Evolutionary conservation across 495 filamentous ascomycete species (phyloP).

Genomic region (Penicillium pancosmium): DNA sequence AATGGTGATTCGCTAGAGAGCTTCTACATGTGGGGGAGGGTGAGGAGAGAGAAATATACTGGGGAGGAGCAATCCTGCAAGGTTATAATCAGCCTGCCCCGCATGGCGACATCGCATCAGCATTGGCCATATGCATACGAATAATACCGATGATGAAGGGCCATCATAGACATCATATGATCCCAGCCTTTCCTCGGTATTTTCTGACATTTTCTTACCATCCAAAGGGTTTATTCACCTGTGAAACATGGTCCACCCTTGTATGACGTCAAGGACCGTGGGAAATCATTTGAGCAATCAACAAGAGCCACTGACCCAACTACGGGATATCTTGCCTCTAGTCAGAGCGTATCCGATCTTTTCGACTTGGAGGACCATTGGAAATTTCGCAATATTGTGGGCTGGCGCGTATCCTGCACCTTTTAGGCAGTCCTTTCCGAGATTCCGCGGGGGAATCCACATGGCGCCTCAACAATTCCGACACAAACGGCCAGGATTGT

Average conservation of each 20-base stretch:
- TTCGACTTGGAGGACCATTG: no score
- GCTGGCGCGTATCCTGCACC: not conserved
- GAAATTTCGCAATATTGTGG: no score
- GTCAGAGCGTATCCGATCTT: no score
- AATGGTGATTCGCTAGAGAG: not conserved
- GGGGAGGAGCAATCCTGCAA: not conserved
- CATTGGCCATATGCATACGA: not conserved
- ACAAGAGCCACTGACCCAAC: no score
- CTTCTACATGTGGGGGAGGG: not conserved
- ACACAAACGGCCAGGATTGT: not conserved
- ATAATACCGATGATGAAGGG: not conserved
- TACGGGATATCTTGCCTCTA: no score
- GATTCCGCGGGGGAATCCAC: not conserved
- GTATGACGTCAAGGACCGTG: not conserved
- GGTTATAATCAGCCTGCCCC: not conserved
- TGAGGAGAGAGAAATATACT: not conserved
- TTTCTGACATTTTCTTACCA: not conserved
- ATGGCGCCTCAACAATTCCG: not conserved
- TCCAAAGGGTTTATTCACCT: not conserved
- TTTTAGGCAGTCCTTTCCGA: conserved; percentile 19
- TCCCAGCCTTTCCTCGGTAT: not conserved
- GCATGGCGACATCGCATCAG: not conserved
- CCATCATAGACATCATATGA: conserved; percentile 1
- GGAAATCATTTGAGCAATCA: no score
- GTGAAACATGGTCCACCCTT: not conserved